Conservation (phyloP, 495 filamentous ascomycete genomes). For the Annulohypoxylon moriforme region DNA sequence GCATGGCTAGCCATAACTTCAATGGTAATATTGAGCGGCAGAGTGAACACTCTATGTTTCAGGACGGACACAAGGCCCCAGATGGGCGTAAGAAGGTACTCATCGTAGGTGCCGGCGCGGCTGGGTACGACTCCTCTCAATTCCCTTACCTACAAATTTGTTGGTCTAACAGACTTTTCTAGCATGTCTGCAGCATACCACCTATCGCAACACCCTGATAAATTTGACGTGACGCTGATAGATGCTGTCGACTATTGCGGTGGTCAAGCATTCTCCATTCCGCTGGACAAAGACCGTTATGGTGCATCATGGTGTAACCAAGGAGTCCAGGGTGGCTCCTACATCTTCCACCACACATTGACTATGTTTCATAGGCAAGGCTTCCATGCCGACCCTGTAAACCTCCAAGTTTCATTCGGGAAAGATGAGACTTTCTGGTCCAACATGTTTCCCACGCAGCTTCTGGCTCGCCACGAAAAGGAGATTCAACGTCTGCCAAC, state of each 20-base stretch:
- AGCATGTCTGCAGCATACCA: conserved; percentile 78
- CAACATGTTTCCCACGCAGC: conserved; percentile 78
- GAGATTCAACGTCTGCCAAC: conserved; percentile 75
- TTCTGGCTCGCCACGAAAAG: conserved; percentile 69
- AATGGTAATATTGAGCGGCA: conserved; percentile 27
- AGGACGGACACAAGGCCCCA: conserved; percentile 13
- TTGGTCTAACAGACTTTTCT: conserved; percentile 17
- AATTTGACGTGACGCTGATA: conserved; percentile 79
- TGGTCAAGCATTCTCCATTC: conserved; percentile 85
- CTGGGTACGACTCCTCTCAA: conserved; percentile 53
- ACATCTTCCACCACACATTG: conserved; percentile 84
- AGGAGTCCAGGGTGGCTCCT: conserved; percentile 83
- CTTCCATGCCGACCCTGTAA: conserved; percentile 73
- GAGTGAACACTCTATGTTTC: conserved; percentile 26
- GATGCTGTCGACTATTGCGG: conserved; percentile 75
- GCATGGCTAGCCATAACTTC: conserved; percentile 19
- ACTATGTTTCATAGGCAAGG: conserved; percentile 79
- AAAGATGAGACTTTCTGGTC: conserved; percentile 84
- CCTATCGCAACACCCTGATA: conserved; percentile 76
- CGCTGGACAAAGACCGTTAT: conserved; percentile 72
- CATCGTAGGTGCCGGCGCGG: conserved; percentile 72
- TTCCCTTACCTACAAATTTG: background rate
- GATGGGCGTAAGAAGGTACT: conserved; percentile 62
- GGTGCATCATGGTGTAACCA: conserved; percentile 85
- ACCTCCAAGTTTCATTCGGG: conserved; percentile 84